Evolutionary conservation across 805 yeast genomes (phyloP).

Genomic region (Jamesozyma gamospora): DNA sequence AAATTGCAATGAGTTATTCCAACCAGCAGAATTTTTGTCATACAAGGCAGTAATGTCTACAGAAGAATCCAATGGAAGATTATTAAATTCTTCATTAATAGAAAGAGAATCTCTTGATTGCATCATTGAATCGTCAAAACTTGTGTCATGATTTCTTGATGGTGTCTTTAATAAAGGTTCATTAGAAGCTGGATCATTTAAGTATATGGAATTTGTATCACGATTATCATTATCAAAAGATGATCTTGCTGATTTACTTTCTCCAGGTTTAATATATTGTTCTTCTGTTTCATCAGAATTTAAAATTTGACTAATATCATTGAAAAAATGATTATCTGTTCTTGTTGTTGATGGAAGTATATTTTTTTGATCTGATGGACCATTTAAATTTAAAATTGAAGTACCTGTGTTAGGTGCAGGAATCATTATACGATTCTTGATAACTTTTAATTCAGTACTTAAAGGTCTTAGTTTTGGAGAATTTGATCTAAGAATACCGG

Average conservation of each 20-base stretch:
- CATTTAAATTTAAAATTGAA: background rate
- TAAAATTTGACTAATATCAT: conserved; percentile 20
- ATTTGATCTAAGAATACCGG: conserved; percentile 19
- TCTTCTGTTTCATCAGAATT: conserved; percentile 4
- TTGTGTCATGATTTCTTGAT: background rate
- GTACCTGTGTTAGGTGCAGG: background rate
- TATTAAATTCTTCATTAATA: conserved; percentile 3
- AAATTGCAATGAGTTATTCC: conserved; percentile 20
- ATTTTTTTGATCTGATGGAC: background rate
- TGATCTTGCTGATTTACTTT: conserved; percentile 13
- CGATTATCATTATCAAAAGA: conserved; percentile 11
- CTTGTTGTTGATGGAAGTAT: conserved; percentile 22
- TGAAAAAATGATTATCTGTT: conserved; percentile 16
- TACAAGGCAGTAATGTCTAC: conserved; percentile 33
- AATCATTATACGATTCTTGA: background rate
- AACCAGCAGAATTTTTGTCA: conserved; percentile 17
- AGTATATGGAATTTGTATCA: conserved; percentile 3
- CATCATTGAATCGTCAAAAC: conserved; percentile 17
- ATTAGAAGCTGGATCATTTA: conserved; percentile 11
- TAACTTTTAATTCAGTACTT: background rate
- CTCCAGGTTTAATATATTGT: conserved; percentile 1
- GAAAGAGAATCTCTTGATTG: conserved; percentile 25
- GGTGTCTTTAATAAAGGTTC: conserved; percentile 18
- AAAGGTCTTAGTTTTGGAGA: conserved; percentile 24
- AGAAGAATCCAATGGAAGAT: conserved; percentile 21